Percentiles rank a stretch among this genome's conserved stretches.
Conservation (phyloP, 805 yeast species). For the Saccharomycopsis guyanensis region DNA sequence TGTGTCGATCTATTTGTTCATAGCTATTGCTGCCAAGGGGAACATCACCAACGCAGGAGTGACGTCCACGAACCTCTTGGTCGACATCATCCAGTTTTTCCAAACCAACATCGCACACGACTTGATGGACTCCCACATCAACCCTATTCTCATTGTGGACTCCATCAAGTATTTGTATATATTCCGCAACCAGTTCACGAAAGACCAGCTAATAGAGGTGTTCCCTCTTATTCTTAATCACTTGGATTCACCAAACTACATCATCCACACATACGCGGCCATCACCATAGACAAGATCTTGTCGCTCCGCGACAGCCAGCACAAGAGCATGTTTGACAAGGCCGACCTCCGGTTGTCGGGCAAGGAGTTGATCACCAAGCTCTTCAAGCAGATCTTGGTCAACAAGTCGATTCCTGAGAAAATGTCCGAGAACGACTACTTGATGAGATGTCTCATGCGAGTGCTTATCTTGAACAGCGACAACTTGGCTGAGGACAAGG, state of each 20-base stretch:
- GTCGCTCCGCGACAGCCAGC: slow-evolving; percentile 51
- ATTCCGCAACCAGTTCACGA: slow-evolving; percentile 88
- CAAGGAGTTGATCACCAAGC: slow-evolving; percentile 51
- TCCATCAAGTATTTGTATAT: slow-evolving; percentile 86
- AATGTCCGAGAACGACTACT: slow-evolving; percentile 88
- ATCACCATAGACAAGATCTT: slow-evolving; percentile 85
- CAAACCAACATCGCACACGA: slow-evolving; percentile 75
- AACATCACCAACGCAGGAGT: slow-evolving; percentile 81
- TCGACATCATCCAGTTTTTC: slow-evolving; percentile 85
- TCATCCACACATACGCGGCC: slow-evolving; percentile 89
- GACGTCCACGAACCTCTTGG: slow-evolving; percentile 71
- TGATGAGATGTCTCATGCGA: slow-evolving; percentile 85
- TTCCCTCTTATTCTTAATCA: slow-evolving; percentile 72
- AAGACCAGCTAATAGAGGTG: slow-evolving; percentile 70
- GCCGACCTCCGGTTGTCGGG: slow-evolving; percentile 60
- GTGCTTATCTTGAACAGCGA: slow-evolving; percentile 64
- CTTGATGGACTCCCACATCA: slow-evolving; percentile 47
- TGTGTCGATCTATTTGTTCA: slow-evolving; percentile 75
- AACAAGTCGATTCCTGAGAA: slow-evolving; percentile 68
- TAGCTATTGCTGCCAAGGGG: slow-evolving; percentile 89
- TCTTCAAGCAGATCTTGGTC: slow-evolving; percentile 59
- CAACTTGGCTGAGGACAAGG: slow-evolving; percentile 33
- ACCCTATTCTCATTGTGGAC: slow-evolving; percentile 81
- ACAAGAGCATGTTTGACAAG: slow-evolving; percentile 53
- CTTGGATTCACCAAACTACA: slow-evolving; percentile 56